phyloP scores from a whole-genome alignment of 345 rosid species.

The Schrenkiella parvula region DNA sequence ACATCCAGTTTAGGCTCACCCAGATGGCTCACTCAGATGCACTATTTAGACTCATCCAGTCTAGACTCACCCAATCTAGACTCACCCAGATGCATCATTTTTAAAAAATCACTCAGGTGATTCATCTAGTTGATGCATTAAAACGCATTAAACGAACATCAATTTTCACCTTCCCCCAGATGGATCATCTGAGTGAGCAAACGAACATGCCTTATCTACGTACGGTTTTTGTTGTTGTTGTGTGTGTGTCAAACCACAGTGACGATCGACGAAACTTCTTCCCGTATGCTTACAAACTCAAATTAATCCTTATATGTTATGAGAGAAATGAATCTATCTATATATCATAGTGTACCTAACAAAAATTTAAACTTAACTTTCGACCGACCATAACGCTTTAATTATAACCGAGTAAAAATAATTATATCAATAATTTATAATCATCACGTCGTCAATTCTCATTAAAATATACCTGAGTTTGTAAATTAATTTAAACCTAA shows the following conservation, averaged over 20 bases:
- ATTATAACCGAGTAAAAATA: not conserved
- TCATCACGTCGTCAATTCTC: not conserved
- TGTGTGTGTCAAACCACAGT: not conserved
- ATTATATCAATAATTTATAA: not conserved
- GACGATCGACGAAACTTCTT: not conserved
- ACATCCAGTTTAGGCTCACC: too few species aligned
- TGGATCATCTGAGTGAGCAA: too few species aligned
- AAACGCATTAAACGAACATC: too few species aligned
- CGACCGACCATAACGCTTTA: not conserved
- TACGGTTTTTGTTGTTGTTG: not conserved
- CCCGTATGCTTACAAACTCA: not conserved
- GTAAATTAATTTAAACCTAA: not conserved
- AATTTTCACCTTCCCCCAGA: too few species aligned
- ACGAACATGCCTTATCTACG: too few species aligned
- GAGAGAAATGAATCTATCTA: not conserved
- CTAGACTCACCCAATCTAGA: too few species aligned
- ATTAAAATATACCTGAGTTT: not conserved
- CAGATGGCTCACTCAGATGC: too few species aligned
- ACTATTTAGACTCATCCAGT: too few species aligned
- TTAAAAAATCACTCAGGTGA: too few species aligned
- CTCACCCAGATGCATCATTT: too few species aligned
- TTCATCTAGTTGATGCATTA: too few species aligned
- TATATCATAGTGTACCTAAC: not conserved
- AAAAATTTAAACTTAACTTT: not conserved
- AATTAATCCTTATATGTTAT: not conserved